Evolutionary conservation across 345 rosid genomes (phyloP).

Genomic region (Arabis hirsuta): DNA sequence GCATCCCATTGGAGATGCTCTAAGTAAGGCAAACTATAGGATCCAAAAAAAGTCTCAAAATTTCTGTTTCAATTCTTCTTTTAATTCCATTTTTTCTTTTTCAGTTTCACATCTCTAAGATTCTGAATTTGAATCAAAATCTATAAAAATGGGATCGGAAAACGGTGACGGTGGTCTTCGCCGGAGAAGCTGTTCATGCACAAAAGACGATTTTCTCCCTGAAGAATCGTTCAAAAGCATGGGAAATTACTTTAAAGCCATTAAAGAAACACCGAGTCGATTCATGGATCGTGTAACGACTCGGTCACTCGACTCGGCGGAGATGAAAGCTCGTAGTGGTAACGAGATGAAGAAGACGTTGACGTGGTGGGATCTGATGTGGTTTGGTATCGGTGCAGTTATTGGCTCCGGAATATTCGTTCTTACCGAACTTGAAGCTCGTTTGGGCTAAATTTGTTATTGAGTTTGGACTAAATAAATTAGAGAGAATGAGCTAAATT

Average conservation of each 20-base stretch:
- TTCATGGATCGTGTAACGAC: slow-evolving; percentile 62
- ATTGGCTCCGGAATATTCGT: slow-evolving; percentile 92
- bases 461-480: no score
- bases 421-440: slow-evolving; percentile 76
- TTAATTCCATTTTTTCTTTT: no score
- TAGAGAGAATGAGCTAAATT: no score
- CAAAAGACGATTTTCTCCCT: slow-evolving; percentile 76
- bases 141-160: slow-evolving; percentile 31
- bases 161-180: slow-evolving; percentile 48
- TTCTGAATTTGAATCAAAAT: slow-evolving; percentile 31
- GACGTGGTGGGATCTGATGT: slow-evolving; percentile 94
- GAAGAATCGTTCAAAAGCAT: slow-evolving; percentile 80
- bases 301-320: slow-evolving; percentile 71
- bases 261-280: slow-evolving; percentile 63
- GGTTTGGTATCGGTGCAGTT: slow-evolving; percentile 95
- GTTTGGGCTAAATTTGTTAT: no score
- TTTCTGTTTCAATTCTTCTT: no score
- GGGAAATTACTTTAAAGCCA: slow-evolving; percentile 62
- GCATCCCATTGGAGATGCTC: no score
- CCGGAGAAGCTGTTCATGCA: slow-evolving; percentile 72
- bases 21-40: no score
- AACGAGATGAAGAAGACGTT: slow-evolving; percentile 88
- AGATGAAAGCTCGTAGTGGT: slow-evolving; percentile 78
- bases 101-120: no score
- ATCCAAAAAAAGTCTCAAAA: no score